These are phyloP conservation scores for Piloderma croceum DNA, from an alignment of 768 basidiomycete species.

Conservation along the genomic window DNA sequence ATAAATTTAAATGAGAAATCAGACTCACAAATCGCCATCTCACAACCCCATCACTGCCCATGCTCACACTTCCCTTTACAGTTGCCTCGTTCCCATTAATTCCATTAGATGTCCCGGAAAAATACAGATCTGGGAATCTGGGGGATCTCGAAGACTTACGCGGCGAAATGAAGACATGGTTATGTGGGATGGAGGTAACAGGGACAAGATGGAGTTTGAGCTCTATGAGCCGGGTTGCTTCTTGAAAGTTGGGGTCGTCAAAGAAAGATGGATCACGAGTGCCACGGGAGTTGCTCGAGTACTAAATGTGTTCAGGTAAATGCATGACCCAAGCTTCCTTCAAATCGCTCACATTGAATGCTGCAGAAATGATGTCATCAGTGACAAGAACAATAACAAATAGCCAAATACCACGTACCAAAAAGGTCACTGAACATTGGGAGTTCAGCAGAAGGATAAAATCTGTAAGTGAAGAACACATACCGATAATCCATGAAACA, in stretches of 20 bases:
- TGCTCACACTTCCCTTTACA: constrained; percentile 46
- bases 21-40: constrained; percentile 58
- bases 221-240: constrained; percentile 61
- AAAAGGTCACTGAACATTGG: constrained; percentile 41
- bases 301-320: constrained; percentile 19
- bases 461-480: constrained; percentile 6
- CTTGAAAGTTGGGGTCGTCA: constrained; percentile 50
- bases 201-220: constrained; percentile 47
- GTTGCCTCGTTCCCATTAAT: constrained; percentile 38
- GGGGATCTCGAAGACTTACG: constrained; percentile 2
- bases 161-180: constrained; percentile 17
- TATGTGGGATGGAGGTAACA: constrained; percentile 32
- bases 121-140: no score
- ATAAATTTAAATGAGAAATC: constrained; percentile 1
- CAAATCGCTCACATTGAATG: constrained; percentile 41
- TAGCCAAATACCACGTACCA: no score
- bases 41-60: constrained; percentile 40
- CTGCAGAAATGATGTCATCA: constrained; percentile 27
- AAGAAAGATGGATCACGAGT: constrained; percentile 44
- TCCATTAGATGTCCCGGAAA: constrained; percentile 41
- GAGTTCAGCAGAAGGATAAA: no score
- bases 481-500: constrained; percentile 79
- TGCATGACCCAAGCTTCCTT: no score
- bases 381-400: no score
- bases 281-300: constrained; percentile 29